Conservation (phyloP, 2,329 filamentous ascomycete genomes). For the Talaromyces sp. region DNA sequence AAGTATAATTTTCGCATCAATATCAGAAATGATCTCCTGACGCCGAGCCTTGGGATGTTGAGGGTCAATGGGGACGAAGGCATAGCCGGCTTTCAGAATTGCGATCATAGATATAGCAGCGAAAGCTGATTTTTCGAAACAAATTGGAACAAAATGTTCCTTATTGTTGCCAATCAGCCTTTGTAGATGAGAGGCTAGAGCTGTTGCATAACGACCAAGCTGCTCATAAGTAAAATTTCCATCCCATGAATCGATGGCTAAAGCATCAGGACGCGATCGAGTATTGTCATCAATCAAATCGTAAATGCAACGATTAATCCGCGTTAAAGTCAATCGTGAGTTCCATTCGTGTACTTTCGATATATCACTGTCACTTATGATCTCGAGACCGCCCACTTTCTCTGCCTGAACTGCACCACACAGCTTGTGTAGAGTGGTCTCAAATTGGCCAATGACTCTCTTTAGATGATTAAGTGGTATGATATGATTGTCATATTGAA, state of each 20-base stretch:
- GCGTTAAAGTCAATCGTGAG: constrained; percentile 14
- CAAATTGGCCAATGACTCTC: constrained; percentile 12
- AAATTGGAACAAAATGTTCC: constrained; percentile 25
- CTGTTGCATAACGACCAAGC: constrained; percentile 31
- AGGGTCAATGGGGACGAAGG: constrained; percentile 18
- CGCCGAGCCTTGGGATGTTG: constrained; percentile 11
- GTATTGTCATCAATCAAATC: constrained; percentile 12
- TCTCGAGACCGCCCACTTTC: background rate
- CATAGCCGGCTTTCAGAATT: constrained; percentile 22
- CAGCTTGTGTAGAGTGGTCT: constrained; percentile 11
- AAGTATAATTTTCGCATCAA: constrained; percentile 10
- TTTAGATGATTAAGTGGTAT: constrained; percentile 10
- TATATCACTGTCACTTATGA: background rate
- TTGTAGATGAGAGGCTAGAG: constrained; percentile 30
- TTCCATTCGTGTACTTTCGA: constrained; percentile 14
- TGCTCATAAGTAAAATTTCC: constrained; percentile 34
- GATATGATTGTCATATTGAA: constrained; percentile 12
- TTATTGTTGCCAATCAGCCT: constrained; percentile 23
- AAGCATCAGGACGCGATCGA: constrained; percentile 20
- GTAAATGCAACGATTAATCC: constrained; percentile 13
- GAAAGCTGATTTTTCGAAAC: constrained; percentile 21
- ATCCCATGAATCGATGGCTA: constrained; percentile 33
- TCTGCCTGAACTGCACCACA: background rate
- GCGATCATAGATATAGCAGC: constrained; percentile 19
- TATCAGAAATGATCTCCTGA: constrained; percentile 11